Evolutionary conservation across 2,329 filamentous ascomycete genomes (phyloP), one percentile per base, ranked within the genome.

Genomic region (Septoria linicola): DNA sequence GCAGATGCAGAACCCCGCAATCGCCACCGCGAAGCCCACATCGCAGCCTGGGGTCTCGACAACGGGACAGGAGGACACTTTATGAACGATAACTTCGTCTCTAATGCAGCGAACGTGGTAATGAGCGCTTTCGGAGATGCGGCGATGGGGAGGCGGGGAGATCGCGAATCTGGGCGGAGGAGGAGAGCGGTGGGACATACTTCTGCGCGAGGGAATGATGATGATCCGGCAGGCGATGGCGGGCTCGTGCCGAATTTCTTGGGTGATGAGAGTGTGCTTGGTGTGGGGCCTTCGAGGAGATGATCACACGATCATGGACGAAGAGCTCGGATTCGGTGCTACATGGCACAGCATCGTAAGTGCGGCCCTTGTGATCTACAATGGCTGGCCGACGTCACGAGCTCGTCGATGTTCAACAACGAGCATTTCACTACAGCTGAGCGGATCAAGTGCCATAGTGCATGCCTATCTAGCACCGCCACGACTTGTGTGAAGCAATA

Each of bases 41-140:
- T 54, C 17, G 59, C 59, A 32, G 59, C 57, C 8, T 68, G 55
- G 56, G 74, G 71, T 19, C 55, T 79, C 7, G 76, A 76, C 17
- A 82, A 82, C 27, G 25, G 43, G 53, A 71, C 76, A 10, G 72
- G 74, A 1, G 74, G 72, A 11, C 80, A 85, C 60, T 80, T 82
- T 61, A 77, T 83, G 75, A 83, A 83, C 51, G 80, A 85, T 21
- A 74, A 81, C 54, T 84, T 81, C 53, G 63, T 75, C 13, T 61
- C 62, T 16, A 63, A 63, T 41, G 63, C 61, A 3, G 59, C 64
- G 1, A 61, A 68, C 40, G 63, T 66, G 1, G 62, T 65, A 2
- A 66, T 69, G 59, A 58, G 54, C 36, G 62, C 61, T 14, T 66
- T 66, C 46, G 66, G 64, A 11, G 66, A 68, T 41, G 62, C 64